phyloP scores from a whole-genome alignment of 192 early-diverging fungal genomes.

The Backusella parvicylindrica region DNA sequence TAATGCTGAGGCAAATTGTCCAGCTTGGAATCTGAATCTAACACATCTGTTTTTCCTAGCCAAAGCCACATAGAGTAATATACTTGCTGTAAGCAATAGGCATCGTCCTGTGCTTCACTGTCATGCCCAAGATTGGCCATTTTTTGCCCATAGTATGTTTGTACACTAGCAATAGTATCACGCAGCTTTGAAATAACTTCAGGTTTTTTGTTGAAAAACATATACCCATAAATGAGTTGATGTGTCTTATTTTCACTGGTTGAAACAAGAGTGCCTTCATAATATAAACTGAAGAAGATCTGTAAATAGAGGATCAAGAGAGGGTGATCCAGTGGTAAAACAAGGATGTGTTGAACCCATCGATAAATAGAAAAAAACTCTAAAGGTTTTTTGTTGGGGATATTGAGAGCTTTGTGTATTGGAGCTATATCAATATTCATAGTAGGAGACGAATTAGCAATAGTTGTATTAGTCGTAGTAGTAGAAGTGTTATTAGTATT shows the following conservation, averaged over 20 bases:
- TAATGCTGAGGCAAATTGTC: slow-evolving; percentile 34
- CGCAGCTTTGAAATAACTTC: slow-evolving; percentile 34
- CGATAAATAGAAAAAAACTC: slow-evolving; percentile 50
- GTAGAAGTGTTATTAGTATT: neutral
- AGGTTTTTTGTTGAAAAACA: slow-evolving; percentile 37
- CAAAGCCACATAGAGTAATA: slow-evolving; percentile 49
- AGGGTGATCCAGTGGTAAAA: slow-evolving; percentile 36
- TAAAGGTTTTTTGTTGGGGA: slow-evolving; percentile 34
- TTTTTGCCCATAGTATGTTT: slow-evolving; percentile 34
- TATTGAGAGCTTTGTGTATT: slow-evolving; percentile 31
- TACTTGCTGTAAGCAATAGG: slow-evolving; percentile 36
- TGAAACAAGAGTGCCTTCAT: slow-evolving; percentile 20
- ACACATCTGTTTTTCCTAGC: slow-evolving; percentile 35
- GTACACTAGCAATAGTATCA: slow-evolving; percentile 36
- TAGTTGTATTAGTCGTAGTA: neutral
- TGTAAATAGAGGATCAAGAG: slow-evolving; percentile 45
- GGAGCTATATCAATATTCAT: neutral
- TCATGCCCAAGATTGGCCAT: neutral
- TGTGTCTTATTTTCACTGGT: neutral
- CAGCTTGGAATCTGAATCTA: slow-evolving; percentile 10
- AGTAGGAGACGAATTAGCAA: too few species aligned
- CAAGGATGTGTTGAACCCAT: slow-evolving; percentile 46
- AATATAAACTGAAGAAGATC: slow-evolving; percentile 50
- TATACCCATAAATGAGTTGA: slow-evolving; percentile 28
- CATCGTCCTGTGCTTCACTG: neutral